Evolutionary conservation across 2,329 filamentous ascomycete species (phyloP), one percentile per base, ranked within the genome.

Genomic region (Aspergillus sp.): DNA sequence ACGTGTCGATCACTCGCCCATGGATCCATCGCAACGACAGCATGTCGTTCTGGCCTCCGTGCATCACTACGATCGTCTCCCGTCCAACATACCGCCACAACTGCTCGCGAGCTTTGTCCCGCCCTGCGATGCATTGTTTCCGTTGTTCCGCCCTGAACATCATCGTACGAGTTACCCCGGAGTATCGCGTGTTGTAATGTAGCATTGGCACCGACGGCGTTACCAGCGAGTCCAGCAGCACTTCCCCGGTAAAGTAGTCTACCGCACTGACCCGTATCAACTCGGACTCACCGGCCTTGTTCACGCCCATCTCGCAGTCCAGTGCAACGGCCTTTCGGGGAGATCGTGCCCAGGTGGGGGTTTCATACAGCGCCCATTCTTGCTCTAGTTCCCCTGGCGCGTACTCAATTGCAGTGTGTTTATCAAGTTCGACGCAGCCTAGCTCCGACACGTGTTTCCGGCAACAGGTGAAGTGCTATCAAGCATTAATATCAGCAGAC

Each of bases 221-320:
- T 3, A 81, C 76, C 1, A 81, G 64, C 5, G 60, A 67, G 54
- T 81, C 72, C 28, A 81, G 55, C 1, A 81, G 67, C 8, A 73
- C 52, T 10, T 68, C 53, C 3, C 69, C 65, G 1, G 71, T 69
- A 53, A 78, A 77, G 52, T 74, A 77, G 53, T 79, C 77, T 27
- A 81, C 53, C 2, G 71, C 54, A 0, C 72, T 73, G 1, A 81
- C 34, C 4, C 76, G 74, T 45, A 81, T 77, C 6, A 81, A 59
- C 47, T 79, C 76, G 0, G 61, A 57, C 7, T 79, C 74, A 6
- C 71, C 69, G 5, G 60, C 60, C 7, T 52, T 50, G 2, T 71
- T 61, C 0, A 64, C 68, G 11, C 77, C 55, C 75, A 80, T 79
- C 49, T 81, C 77, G 48, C 77, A 80, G 47, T 79, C 76, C 4